These are phyloP conservation scores for Malassezia dermatis DNA, from an alignment of 1,284 basidiomycete species.

Conservation along the genomic window DNA sequence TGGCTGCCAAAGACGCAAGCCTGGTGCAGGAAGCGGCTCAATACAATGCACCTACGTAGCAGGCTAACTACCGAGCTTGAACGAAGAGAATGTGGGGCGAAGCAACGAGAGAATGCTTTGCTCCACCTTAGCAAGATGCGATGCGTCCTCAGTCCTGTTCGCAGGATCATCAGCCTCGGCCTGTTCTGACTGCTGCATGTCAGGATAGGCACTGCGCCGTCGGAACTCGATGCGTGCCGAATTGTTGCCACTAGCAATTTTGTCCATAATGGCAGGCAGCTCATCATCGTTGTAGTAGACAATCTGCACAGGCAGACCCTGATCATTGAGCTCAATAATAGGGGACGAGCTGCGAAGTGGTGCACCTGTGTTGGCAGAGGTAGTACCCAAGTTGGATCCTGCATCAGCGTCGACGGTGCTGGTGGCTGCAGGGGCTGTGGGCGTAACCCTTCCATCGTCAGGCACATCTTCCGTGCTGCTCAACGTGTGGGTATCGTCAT, in stretches of 20 bases:
- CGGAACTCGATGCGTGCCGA: constrained; percentile 17
- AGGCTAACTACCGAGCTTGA: not conserved
- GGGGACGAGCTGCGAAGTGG: not conserved
- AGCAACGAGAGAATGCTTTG: constrained; percentile 14
- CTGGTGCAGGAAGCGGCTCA: constrained; percentile 8
- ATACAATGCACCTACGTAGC: not conserved
- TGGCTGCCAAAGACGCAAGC: constrained; percentile 12
- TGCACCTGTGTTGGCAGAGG: not conserved
- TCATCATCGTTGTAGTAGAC: constrained; percentile 18
- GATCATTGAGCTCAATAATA: constrained; percentile 3
- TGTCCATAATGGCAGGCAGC: constrained; percentile 15
- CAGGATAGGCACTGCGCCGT: constrained; percentile 6
- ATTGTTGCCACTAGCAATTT: constrained; percentile 14
- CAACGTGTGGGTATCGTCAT: not conserved
- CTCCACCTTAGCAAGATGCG: constrained; percentile 8
- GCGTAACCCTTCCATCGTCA: not conserved
- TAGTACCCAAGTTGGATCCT: not conserved
- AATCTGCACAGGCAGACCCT: constrained; percentile 12
- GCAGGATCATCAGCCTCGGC: not conserved
- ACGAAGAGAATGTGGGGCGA: constrained; percentile 9
- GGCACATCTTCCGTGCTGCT: constrained; percentile 2
- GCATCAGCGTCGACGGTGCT: not conserved
- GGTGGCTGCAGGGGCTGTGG: not conserved
- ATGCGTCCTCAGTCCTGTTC: constrained; percentile 1
- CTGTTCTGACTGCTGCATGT: not conserved